A percentile compares a stretch with the other conserved stretches of the same genome.
Conservation (phyloP, 2,329 filamentous ascomycete species). For the Chaetomium globosum region DNA sequence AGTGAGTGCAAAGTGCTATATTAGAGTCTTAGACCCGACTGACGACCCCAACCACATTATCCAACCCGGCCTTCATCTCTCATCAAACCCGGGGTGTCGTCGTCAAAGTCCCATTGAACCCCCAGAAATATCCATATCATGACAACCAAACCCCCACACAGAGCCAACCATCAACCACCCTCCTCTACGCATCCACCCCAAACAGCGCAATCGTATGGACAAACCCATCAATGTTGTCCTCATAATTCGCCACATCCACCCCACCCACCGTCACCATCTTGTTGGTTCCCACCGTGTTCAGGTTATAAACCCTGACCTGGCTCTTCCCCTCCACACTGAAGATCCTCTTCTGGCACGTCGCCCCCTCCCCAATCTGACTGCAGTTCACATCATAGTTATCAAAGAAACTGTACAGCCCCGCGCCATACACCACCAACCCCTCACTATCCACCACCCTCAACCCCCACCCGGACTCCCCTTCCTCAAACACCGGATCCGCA, state of each 20-base stretch:
- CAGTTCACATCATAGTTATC: constrained; percentile 56
- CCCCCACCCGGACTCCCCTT: constrained; percentile 57
- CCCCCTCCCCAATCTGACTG: constrained; percentile 42
- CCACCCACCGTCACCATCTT: constrained; percentile 44
- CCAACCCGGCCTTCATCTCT: constrained; percentile 4
- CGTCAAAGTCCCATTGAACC: background rate
- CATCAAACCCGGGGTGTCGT: constrained; percentile 12
- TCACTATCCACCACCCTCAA: constrained; percentile 58
- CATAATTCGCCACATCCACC: constrained; percentile 32
- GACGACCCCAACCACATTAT: constrained; percentile 10
- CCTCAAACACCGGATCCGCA: constrained; percentile 54
- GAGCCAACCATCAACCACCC: background rate
- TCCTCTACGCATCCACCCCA: constrained; percentile 7
- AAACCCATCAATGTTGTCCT: constrained; percentile 36
- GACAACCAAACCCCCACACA: background rate
- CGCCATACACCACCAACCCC: constrained; percentile 59
- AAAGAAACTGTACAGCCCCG: constrained; percentile 63
- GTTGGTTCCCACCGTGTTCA: constrained; percentile 51
- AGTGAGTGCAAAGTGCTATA: background rate
- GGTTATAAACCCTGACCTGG: constrained; percentile 48
- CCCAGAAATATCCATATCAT: background rate
- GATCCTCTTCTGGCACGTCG: constrained; percentile 47
- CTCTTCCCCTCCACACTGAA: constrained; percentile 45
- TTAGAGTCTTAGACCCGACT: background rate
- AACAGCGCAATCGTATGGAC: constrained; percentile 35